These are phyloP conservation scores for Sarocladiaceae sp. DNA, from an alignment of 2,329 filamentous ascomycete species.

Conservation along the genomic window DNA sequence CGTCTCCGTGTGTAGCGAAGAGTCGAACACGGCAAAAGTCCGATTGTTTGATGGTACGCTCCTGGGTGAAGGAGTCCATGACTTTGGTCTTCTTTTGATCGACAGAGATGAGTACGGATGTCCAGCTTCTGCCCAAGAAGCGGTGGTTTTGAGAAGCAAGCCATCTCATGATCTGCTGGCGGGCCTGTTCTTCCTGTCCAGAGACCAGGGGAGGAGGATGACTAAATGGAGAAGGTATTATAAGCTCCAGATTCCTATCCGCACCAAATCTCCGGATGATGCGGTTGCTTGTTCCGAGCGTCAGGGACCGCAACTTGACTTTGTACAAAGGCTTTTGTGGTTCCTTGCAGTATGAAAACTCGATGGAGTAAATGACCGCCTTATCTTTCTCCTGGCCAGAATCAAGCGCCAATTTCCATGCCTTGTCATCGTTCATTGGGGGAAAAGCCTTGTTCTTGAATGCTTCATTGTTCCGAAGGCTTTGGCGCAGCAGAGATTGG, in stretches of 20 bases:
- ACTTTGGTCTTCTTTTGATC: conserved; percentile 34
- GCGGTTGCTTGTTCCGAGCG: conserved; percentile 45
- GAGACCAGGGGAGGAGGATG: conserved; percentile 18
- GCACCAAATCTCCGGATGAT: conserved; percentile 51
- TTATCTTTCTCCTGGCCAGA: conserved; percentile 30
- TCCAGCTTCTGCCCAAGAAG: conserved; percentile 44
- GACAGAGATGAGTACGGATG: conserved; percentile 37
- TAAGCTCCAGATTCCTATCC: conserved; percentile 55
- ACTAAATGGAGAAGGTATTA: conserved; percentile 38
- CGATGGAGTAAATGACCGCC: conserved; percentile 38
- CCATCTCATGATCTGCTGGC: conserved; percentile 26
- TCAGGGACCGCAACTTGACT: conserved; percentile 44
- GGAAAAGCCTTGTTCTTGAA: conserved; percentile 46
- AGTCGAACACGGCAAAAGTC: conserved; percentile 38
- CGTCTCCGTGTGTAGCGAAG: conserved; percentile 49
- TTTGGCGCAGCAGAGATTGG: conserved; percentile 38
- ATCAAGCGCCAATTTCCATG: conserved; percentile 41
- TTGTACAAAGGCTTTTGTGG: conserved; percentile 36
- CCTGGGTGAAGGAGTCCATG: conserved; percentile 3
- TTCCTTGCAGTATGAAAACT: conserved; percentile 32
- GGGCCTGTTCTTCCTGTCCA: conserved; percentile 20
- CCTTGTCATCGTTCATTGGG: conserved; percentile 34
- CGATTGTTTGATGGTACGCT: background rate
- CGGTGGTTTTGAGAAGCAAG: conserved; percentile 27
- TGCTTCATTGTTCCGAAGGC: conserved; percentile 31